phyloP scores from a whole-genome alignment of 1,284 basidiomycete species.

The Porogramme epimiltina region DNA sequence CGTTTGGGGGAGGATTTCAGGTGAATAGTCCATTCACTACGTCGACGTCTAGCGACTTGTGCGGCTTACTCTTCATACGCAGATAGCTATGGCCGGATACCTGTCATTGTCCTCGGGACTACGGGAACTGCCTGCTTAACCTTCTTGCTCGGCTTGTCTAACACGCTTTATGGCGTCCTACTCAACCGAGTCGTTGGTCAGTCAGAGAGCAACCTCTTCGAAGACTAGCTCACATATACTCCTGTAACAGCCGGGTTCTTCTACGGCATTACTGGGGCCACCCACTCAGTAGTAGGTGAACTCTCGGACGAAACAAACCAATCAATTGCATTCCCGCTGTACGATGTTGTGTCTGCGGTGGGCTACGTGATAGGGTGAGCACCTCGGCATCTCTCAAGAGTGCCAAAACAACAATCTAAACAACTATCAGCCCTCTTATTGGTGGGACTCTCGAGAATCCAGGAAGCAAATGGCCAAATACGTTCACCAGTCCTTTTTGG shows the following conservation, averaged over 20 bases:
- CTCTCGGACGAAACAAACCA: constrained; percentile 70
- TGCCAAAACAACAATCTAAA: too few relatives aligned
- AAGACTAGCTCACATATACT: background rate
- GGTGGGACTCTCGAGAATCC: constrained; percentile 64
- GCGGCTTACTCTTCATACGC: constrained; percentile 30
- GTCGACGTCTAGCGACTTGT: background rate
- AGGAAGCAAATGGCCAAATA: constrained; percentile 44
- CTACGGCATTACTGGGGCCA: constrained; percentile 61
- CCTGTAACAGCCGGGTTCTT: constrained; percentile 37
- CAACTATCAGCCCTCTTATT: constrained; percentile 62
- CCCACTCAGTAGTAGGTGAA: constrained; percentile 63
- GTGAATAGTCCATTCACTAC: constrained; percentile 12
- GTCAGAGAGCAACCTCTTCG: background rate
- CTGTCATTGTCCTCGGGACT: constrained; percentile 58
- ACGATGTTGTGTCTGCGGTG: constrained; percentile 60
- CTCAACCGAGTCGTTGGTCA: constrained; percentile 43
- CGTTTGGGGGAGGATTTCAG: constrained; percentile 36
- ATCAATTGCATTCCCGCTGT: constrained; percentile 61
- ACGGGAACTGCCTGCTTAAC: constrained; percentile 51
- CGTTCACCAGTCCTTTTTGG: constrained; percentile 49
- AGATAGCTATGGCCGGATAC: constrained; percentile 62
- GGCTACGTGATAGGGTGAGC: constrained; percentile 61
- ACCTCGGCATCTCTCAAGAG: constrained; percentile 50
- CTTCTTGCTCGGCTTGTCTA: constrained; percentile 56
- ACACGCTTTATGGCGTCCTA: constrained; percentile 46